These are phyloP conservation scores for Hyphodiscus hymeniophilus DNA, from an alignment of 495 filamentous ascomycete genomes.

Conservation along the genomic window DNA sequence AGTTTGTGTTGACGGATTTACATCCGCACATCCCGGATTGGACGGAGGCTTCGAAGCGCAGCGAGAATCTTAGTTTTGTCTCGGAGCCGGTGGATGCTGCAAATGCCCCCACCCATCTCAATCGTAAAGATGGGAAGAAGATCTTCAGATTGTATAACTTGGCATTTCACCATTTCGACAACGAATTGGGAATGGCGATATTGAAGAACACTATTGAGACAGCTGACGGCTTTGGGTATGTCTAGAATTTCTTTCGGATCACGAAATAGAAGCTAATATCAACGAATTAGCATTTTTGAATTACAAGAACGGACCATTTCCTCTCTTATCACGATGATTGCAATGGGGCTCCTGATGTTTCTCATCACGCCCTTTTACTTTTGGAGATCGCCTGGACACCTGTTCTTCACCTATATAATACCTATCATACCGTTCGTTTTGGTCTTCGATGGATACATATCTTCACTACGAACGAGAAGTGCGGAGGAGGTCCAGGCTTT, in stretches of 20 bases:
- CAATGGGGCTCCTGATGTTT: slow-evolving; percentile 46
- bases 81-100: slow-evolving; percentile 53
- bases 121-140: slow-evolving; percentile 22
- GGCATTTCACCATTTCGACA: slow-evolving; percentile 70
- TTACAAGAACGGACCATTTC: slow-evolving; percentile 52
- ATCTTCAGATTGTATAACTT: slow-evolving; percentile 64
- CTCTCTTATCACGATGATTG: slow-evolving; percentile 43
- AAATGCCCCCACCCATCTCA: slow-evolving; percentile 37
- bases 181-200: slow-evolving; percentile 47
- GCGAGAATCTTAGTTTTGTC: slow-evolving; percentile 48
- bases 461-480: slow-evolving; percentile 54
- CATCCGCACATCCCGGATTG: slow-evolving; percentile 58
- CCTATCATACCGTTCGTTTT: slow-evolving; percentile 57
- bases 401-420: slow-evolving; percentile 57
- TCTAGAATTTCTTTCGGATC: not conserved
- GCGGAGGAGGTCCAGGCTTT: slow-evolving; percentile 53
- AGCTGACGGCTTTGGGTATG: slow-evolving; percentile 54
- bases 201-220: slow-evolving; percentile 54
- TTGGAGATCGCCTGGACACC: slow-evolving; percentile 46
- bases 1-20: slow-evolving; percentile 63
- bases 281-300: slow-evolving; percentile 52
- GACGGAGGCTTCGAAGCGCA: slow-evolving; percentile 39
- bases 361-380: slow-evolving; percentile 51
- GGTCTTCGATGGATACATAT: slow-evolving; percentile 59
- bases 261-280: not conserved